Percentiles rank a stretch among this genome's conserved stretches.
Evolutionary conservation across 2,329 filamentous ascomycete genomes (phyloP).

Genomic region (Diaporthe eres): DNA sequence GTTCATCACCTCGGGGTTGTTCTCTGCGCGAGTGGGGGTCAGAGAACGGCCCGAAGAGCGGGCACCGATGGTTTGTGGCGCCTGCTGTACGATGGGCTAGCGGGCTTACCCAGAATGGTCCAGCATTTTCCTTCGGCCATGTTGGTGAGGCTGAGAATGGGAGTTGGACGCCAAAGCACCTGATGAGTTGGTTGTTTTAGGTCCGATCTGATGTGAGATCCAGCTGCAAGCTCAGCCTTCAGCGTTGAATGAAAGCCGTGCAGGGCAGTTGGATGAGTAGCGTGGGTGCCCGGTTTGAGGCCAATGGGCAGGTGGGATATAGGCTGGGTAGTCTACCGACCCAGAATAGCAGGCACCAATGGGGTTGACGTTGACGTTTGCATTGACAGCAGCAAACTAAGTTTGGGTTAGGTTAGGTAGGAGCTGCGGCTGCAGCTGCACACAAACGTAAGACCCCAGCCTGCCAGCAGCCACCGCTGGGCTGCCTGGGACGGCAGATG

Average conservation of each 20-base stretch:
- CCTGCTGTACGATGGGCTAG: not conserved
- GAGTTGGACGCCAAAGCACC: constrained; percentile 13
- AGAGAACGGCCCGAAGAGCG: constrained; percentile 14
- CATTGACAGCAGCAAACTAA: constrained; percentile 9
- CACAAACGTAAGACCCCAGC: constrained; percentile 18
- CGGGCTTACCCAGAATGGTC: constrained; percentile 39
- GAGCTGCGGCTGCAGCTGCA: constrained; percentile 2
- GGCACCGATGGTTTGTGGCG: constrained; percentile 1
- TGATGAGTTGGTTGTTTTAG: not conserved
- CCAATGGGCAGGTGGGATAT: not conserved
- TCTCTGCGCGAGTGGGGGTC: constrained; percentile 52
- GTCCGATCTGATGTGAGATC: constrained; percentile 41
- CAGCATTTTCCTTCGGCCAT: constrained; percentile 38
- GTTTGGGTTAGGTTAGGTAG: constrained; percentile 15
- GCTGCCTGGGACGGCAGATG: constrained; percentile 9
- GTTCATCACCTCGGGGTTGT: constrained; percentile 85
- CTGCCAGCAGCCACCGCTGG: not conserved
- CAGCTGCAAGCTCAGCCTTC: constrained; percentile 5
- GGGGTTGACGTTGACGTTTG: constrained; percentile 35
- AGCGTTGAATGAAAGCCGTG: not conserved
- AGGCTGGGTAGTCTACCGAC: not conserved
- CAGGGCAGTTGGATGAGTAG: not conserved
- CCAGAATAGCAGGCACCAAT: constrained; percentile 33
- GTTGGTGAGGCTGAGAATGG: constrained; percentile 31
- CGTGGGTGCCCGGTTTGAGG: not conserved